Conservation (phyloP, 768 basidiomycete species). For the Aureoboletus auriporus region DNA sequence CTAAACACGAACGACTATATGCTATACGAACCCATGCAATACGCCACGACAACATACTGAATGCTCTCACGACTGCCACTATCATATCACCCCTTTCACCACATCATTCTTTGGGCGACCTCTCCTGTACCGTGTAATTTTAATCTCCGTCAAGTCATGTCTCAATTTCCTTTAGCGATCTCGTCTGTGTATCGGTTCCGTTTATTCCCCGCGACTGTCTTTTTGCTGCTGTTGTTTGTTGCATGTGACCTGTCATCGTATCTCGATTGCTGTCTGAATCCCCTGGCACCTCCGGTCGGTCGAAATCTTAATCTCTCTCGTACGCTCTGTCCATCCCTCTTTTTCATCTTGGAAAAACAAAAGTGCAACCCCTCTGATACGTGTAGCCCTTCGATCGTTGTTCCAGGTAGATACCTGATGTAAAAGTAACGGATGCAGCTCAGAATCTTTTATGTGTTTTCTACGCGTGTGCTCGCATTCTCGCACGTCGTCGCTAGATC, state of each 20-base stretch:
- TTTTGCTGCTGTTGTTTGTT: not conserved
- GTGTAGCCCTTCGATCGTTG: not conserved
- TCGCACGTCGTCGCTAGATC: too few relatives aligned
- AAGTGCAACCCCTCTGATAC: too few relatives aligned
- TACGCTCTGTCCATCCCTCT: too few relatives aligned
- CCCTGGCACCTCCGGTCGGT: not conserved
- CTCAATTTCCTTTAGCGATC: too few relatives aligned
- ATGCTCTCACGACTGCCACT: too few relatives aligned
- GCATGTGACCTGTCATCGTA: not conserved
- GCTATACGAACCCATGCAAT: constrained; percentile 23
- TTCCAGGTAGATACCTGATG: not conserved
- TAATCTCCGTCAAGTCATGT: not conserved
- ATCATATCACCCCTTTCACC: too few relatives aligned
- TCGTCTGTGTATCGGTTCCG: too few relatives aligned
- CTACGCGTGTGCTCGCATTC: too few relatives aligned
- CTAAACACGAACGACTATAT: constrained; percentile 25
- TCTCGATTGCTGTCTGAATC: not conserved
- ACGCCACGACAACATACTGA: constrained; percentile 7
- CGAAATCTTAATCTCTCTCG: not conserved
- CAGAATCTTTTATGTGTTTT: too few relatives aligned
- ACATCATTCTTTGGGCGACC: too few relatives aligned
- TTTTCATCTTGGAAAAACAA: too few relatives aligned
- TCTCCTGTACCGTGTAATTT: not conserved
- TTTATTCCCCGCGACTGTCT: too few relatives aligned
- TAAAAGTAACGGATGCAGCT: not conserved